Evolutionary conservation across 306 rosid genomes (phyloP), one percentile per base, ranked within the genome.

Genomic region (Rosa lucieae): DNA sequence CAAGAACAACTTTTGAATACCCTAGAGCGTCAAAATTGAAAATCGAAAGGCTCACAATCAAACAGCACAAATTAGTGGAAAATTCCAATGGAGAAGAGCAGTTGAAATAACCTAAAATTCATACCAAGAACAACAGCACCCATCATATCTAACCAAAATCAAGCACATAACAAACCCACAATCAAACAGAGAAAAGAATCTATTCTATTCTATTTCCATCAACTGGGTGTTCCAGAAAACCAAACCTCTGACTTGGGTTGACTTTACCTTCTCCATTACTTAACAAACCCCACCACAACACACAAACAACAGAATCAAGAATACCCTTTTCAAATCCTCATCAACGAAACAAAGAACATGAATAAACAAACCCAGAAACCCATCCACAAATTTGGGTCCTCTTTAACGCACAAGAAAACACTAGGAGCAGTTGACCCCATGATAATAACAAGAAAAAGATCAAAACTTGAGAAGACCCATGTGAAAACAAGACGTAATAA

Each of bases 361-460:
- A 67, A 43, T 6, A 46, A 46, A 65, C 9, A 70, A 81, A 11
- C 14, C 9, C 40, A 58, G 23, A 71, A 70, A 29, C 37, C 66
- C 77, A 74, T 39, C 32, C 26, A 70, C 47, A 79, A 39, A 61
- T 21, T 68, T 32, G 80, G 20, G 82, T 35, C n/a, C 39, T 3
- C 44, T 49, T 37, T 20, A 15, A 84, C 47, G 43, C 69, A 63
- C 35, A 17, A 59, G 75, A 61, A 75, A 49, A 53, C 8, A 18
- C 66, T 70, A 76, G 23, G 20, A 9, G 58, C 81, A 77, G 66
- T 82, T 77, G 86, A 75, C 61, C 66, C n/a, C 17, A 48, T 47
- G 73, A 80, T 63, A 65, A 69, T 37, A 77, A 76, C n/a, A 70
- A 77, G 39, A 68, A 76, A 76, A 58, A 18, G 2, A 46, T 37